These are phyloP conservation scores for Bertia moriformis DNA, from an alignment of 2,329 filamentous ascomycete genomes.

Conservation along the genomic window DNA sequence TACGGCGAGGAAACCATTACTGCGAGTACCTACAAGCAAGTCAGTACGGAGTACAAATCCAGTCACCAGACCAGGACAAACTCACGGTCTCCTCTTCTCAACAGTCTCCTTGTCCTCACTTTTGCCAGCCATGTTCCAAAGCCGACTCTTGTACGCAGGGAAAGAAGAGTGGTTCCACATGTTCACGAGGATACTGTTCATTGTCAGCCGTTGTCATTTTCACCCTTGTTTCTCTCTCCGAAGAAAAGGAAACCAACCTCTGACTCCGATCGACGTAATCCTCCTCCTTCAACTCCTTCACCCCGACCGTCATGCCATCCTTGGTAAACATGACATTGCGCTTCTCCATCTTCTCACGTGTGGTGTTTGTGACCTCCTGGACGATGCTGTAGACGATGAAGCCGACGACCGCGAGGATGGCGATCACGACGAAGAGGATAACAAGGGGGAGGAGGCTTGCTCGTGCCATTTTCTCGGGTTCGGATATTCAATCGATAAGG, in stretches of 20 bases:
- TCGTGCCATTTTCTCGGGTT: too few species aligned
- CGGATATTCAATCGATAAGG: too few species aligned
- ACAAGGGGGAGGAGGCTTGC: conserved; percentile 39
- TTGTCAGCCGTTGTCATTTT: neutral
- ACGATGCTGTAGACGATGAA: conserved; percentile 42
- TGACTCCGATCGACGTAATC: conserved; percentile 45
- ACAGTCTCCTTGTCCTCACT: neutral
- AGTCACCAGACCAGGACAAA: too few species aligned
- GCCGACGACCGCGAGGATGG: conserved; percentile 31
- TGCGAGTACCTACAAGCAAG: too few species aligned
- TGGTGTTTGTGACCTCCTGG: conserved; percentile 39
- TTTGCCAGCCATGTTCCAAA: conserved; percentile 14
- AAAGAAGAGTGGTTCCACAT: conserved; percentile 30
- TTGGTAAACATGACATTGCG: conserved; percentile 44
- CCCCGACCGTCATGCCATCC: conserved; percentile 44
- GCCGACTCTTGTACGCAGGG: conserved; percentile 25
- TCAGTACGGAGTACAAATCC: too few species aligned
- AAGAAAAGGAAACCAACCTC: conserved; percentile 18
- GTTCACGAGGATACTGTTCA: conserved; percentile 25
- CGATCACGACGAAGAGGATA: conserved; percentile 36
- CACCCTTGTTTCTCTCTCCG: neutral
- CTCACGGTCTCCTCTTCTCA: neutral
- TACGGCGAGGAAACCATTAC: too few species aligned
- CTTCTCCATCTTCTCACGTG: conserved; percentile 46
- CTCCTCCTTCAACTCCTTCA: conserved; percentile 40